Evolutionary conservation across 2,329 filamentous ascomycete species (phyloP).

Genomic region (Neodidymelliopsis sp.): DNA sequence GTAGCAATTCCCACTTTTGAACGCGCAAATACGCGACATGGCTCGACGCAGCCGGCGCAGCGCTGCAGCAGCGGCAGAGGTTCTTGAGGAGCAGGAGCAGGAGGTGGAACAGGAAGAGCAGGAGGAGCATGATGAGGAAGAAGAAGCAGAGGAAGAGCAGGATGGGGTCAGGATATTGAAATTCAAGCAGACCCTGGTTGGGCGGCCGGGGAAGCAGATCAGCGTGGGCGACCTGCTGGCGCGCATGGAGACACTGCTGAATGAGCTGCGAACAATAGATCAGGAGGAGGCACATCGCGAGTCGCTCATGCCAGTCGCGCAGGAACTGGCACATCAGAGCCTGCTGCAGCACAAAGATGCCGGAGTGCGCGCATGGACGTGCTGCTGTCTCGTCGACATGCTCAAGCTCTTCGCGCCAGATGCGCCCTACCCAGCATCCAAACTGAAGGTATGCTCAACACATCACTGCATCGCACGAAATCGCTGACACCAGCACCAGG

Average conservation of each 20-base stretch:
- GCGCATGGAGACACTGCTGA: constrained; percentile 79
- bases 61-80: constrained; percentile 43
- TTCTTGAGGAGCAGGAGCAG: constrained; percentile 31
- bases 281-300: constrained; percentile 84
- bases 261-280: constrained; percentile 84
- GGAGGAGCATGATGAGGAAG: constrained; percentile 46
- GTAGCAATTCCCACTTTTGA: constrained; percentile 1
- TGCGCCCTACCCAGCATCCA: constrained; percentile 88
- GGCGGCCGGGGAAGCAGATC: constrained; percentile 91
- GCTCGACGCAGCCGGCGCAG: constrained; percentile 50
- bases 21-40: constrained; percentile 47
- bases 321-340: constrained; percentile 82
- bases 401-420: constrained; percentile 91
- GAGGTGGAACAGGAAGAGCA: constrained; percentile 53
- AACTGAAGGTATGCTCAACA: constrained; percentile 76
- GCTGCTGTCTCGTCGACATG: constrained; percentile 91
- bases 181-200: constrained; percentile 87
- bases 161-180: constrained; percentile 58
- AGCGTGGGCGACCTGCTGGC: constrained; percentile 80
- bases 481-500: constrained; percentile 60
- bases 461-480: neutral
- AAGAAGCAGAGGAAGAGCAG: constrained; percentile 29
- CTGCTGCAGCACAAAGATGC: constrained; percentile 90
- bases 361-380: constrained; percentile 87
- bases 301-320: constrained; percentile 84